Percentiles rank a stretch among this genome's conserved stretches.
Evolutionary conservation across 1,284 basidiomycete species (phyloP).

Genomic region (Vanrija humicola): DNA sequence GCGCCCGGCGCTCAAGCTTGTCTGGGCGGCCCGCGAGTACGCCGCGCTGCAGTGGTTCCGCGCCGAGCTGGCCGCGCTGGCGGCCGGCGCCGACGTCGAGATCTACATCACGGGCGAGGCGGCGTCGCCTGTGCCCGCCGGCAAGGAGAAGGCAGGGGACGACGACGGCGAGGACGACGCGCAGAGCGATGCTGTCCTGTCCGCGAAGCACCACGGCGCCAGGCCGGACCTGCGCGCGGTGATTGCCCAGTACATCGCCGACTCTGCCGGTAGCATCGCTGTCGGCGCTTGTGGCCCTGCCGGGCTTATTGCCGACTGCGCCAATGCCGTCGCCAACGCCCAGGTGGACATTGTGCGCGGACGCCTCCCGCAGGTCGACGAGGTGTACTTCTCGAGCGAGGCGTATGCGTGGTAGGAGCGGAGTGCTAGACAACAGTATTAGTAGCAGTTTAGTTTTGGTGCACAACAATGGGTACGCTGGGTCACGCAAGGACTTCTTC

Average conservation of each 20-base stretch:
- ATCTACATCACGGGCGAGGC: neutral
- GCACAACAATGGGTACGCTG: too few species aligned
- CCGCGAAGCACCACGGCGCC: neutral
- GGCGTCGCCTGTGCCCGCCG: neutral
- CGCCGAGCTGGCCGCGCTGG: neutral
- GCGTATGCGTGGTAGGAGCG: neutral
- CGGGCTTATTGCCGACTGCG: neutral
- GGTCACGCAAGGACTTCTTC: too few species aligned
- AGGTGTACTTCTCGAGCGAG: neutral
- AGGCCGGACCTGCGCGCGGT: neutral
- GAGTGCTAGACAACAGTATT: too few species aligned
- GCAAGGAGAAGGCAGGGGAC: neutral
- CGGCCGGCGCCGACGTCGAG: neutral
- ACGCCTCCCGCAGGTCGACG: neutral
- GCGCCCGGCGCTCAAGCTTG: neutral
- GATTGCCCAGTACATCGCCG: neutral
- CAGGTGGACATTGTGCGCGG: neutral
- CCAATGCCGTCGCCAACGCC: neutral
- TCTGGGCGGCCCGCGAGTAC: neutral
- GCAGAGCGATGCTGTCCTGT: neutral
- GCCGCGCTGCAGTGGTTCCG: neutral
- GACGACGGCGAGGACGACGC: neutral
- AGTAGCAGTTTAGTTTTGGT: too few species aligned
- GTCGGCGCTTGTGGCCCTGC: constrained; percentile 1
- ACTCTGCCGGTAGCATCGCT: neutral